phyloP scores from a whole-genome alignment of 2,329 filamentous ascomycete genomes.

The Fonsecaea monophora region DNA sequence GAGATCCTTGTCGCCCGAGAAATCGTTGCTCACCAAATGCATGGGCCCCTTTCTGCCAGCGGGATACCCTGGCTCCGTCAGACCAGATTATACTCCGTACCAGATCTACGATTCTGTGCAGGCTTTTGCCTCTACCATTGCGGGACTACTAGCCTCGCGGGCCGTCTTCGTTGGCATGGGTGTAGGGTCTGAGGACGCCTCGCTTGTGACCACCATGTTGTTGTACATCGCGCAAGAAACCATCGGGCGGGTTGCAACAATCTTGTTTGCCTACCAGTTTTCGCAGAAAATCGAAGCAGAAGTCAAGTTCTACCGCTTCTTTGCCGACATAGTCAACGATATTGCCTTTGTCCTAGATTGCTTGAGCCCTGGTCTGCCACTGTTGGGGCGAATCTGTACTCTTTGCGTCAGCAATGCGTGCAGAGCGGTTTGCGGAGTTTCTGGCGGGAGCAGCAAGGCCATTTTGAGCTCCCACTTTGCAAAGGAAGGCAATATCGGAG shows the following conservation, averaged over 20 bases:
- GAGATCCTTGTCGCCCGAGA: not conserved
- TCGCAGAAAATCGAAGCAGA: slow-evolving; percentile 86
- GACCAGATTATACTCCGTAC: slow-evolving; percentile 69
- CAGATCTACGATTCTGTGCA: slow-evolving; percentile 71
- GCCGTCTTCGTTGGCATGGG: slow-evolving; percentile 77
- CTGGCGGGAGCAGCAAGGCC: slow-evolving; percentile 87
- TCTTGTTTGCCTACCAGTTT: slow-evolving; percentile 81
- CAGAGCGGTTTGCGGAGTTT: slow-evolving; percentile 80
- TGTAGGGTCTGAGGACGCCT: slow-evolving; percentile 83
- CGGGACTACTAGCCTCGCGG: slow-evolving; percentile 77
- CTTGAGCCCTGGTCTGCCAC: slow-evolving; percentile 75
- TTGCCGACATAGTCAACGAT: slow-evolving; percentile 89
- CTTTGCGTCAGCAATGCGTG: slow-evolving; percentile 68
- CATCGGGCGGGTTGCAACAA: slow-evolving; percentile 81
- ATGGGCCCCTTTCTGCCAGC: slow-evolving; percentile 82
- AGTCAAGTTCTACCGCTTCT: slow-evolving; percentile 85
- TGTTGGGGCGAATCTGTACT: slow-evolving; percentile 61
- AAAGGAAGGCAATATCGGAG: slow-evolving; percentile 81
- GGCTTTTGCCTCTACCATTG: slow-evolving; percentile 83
- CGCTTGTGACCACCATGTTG: slow-evolving; percentile 61
- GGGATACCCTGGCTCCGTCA: slow-evolving; percentile 88
- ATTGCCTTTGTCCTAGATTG: slow-evolving; percentile 84
- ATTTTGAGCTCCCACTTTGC: slow-evolving; percentile 93
- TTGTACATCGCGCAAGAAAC: slow-evolving; percentile 84
- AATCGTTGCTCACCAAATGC: slow-evolving; percentile 41